phyloP scores from a whole-genome alignment of 306 rosid species.

The Canavalia gladiata region DNA sequence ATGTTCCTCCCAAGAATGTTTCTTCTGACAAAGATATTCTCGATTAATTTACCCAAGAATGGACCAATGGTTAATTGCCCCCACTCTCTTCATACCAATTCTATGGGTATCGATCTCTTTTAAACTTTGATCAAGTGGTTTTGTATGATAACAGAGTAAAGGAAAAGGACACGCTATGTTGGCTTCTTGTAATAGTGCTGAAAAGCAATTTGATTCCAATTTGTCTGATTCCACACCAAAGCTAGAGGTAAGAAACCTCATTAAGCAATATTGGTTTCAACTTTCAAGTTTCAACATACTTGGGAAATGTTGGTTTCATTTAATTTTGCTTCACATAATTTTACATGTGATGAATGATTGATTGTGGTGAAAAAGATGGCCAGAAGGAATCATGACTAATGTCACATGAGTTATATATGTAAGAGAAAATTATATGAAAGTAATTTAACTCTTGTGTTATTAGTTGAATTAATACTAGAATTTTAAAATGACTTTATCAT shows the following conservation, averaged over 20 bases:
- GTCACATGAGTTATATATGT: conserved; percentile 1
- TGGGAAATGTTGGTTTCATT: background rate
- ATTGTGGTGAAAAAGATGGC: background rate
- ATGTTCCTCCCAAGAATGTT: conserved; percentile 37
- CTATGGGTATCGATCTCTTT: conserved; percentile 45
- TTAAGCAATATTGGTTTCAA: conserved; percentile 45
- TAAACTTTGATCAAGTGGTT: conserved; percentile 46
- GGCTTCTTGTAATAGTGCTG: conserved; percentile 21
- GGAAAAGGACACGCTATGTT: conserved; percentile 45
- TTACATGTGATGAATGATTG: background rate
- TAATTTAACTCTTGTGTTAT: background rate
- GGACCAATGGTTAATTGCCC: conserved; percentile 39
- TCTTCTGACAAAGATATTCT: conserved; percentile 52
- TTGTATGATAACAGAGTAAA: conserved; percentile 27
- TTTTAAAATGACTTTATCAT: background rate
- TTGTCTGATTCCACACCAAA: conserved; percentile 39
- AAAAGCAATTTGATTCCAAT: conserved; percentile 29
- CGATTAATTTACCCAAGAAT: conserved; percentile 41
- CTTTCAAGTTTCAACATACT: background rate
- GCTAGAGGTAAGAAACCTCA: conserved; percentile 45
- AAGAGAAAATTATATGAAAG: background rate
- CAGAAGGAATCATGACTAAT: background rate
- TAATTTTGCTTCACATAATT: background rate
- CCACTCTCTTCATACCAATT: conserved; percentile 23
- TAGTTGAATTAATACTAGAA: background rate